Evolutionary conservation across 1,284 basidiomycete species (phyloP).

Genomic region (Cryptococcus sp.): DNA sequence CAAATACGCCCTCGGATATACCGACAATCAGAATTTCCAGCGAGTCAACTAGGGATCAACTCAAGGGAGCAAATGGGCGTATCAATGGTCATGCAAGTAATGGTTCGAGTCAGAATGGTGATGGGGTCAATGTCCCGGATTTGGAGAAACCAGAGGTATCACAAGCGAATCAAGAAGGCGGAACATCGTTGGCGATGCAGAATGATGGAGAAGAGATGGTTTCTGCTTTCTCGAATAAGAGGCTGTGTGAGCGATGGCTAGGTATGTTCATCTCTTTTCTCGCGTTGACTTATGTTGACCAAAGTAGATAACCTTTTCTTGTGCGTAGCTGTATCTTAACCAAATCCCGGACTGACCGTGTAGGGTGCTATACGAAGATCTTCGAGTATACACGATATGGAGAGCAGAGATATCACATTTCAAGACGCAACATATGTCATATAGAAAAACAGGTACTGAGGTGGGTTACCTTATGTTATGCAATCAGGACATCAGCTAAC

Average conservation of each 20-base stretch:
- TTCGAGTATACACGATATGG: constrained; percentile 99
- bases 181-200: constrained; percentile 46
- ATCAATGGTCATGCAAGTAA: constrained; percentile 9
- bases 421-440: constrained; percentile 91
- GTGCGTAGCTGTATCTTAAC: constrained; percentile 35
- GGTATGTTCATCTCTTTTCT: constrained; percentile 40
- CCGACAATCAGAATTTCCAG: constrained; percentile 87
- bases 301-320: constrained; percentile 80
- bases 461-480: constrained; percentile 10
- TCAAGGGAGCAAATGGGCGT: too few species aligned
- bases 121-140: constrained; percentile 26
- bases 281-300: constrained; percentile 1
- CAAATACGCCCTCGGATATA: constrained; percentile 50
- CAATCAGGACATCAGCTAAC: neutral
- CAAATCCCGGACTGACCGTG: constrained; percentile 4
- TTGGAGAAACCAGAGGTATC: constrained; percentile 47
- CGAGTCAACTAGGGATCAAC: constrained; percentile 59
- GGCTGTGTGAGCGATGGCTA: constrained; percentile 94
- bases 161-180: constrained; percentile 33
- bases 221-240: constrained; percentile 92
- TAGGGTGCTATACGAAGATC: constrained; percentile 86
- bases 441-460: constrained; percentile 91
- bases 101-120: constrained; percentile 43
- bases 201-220: constrained; percentile 49
- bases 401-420: constrained; percentile 98